Base-by-base conservation (phyloP, 75 land plant species). In the Cupressus sempervirens region DNA sequence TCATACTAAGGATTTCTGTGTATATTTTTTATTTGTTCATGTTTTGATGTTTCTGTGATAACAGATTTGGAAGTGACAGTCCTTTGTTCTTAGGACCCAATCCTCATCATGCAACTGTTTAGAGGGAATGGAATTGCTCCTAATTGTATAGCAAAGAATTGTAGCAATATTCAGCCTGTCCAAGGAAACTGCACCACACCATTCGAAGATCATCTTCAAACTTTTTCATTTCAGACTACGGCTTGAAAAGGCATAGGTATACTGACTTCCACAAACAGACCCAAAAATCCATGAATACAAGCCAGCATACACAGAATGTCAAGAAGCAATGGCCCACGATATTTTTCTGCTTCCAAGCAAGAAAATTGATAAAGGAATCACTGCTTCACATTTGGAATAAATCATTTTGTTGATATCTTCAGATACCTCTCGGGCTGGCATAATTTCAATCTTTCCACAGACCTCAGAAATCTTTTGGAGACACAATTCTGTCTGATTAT, bases 301-400 rank as follows among this genome's bases (percentile, higher is more conserved):
- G 85, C 68, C 45, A 83, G 45, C 88, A 89, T n/a, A 89, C 65
- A 52, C 90, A 89, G 40, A 89, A 89, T 46, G 90, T 89, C 81
- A 89, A 84, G 82, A 89, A 89, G 86, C 90, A 89, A 18, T 88
- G 87, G 29, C 90, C 90, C 34, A 84, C 58, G 43, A 89, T 52
- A 34, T 76, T 65, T 12, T 56, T 34, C 46, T 86, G 43, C 48
- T 45, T 82, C n/a, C n/a, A n/a, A n/a, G n/a, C n/a, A n/a, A n/a
- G n/a, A n/a, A n/a, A n/a, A n/a, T n/a, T n/a, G n/a, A n/a, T n/a
- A n/a, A n/a, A n/a, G n/a, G n/a, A n/a, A n/a, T n/a, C n/a, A n/a
- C n/a, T n/a, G n/a, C n/a, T n/a, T n/a, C n/a, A n/a, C n/a, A n/a
- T n/a, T n/a, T n/a, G n/a, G n/a, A n/a, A n/a, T n/a, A n/a, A n/a